phyloP scores from a whole-genome alignment of 257 asterid genomes.

The Pogostemon cablin region DNA sequence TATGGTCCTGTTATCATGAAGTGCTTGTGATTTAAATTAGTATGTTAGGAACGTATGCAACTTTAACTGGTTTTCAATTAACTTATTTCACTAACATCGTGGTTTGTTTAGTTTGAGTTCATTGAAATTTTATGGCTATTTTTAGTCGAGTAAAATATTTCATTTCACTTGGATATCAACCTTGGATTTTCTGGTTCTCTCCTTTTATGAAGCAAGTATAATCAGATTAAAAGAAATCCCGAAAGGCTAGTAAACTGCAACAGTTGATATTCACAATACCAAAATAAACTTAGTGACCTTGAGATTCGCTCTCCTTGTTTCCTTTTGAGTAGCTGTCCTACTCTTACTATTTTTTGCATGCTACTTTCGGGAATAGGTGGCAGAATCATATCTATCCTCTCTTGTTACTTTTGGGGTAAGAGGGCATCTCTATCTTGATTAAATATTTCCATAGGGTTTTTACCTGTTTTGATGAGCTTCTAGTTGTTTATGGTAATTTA shows the following conservation, averaged over 20 bases:
- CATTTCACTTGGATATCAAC: constrained; percentile 2
- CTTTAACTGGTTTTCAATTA: constrained; percentile 9
- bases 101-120: constrained; percentile 2
- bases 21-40: constrained; percentile 16
- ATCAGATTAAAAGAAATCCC: not conserved
- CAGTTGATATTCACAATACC: not conserved
- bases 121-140: not conserved
- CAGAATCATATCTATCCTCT: not conserved
- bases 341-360: constrained; percentile 3
- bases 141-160: not conserved
- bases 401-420: not conserved
- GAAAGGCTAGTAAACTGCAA: not conserved
- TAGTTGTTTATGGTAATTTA: not conserved
- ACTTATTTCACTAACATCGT: constrained; percentile 10
- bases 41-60: constrained; percentile 18
- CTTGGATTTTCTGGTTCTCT: not conserved
- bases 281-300: not conserved
- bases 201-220: not conserved
- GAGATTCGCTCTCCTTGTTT: constrained; percentile 13
- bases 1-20: constrained; percentile 5
- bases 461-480: not conserved
- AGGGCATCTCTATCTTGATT: not conserved
- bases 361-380: not conserved
- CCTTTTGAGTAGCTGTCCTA: constrained; percentile 2
- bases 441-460: not conserved